These are phyloP conservation scores for Protomyces inundatus DNA, from an alignment of 1,139 yeast species.

Conservation along the genomic window DNA sequence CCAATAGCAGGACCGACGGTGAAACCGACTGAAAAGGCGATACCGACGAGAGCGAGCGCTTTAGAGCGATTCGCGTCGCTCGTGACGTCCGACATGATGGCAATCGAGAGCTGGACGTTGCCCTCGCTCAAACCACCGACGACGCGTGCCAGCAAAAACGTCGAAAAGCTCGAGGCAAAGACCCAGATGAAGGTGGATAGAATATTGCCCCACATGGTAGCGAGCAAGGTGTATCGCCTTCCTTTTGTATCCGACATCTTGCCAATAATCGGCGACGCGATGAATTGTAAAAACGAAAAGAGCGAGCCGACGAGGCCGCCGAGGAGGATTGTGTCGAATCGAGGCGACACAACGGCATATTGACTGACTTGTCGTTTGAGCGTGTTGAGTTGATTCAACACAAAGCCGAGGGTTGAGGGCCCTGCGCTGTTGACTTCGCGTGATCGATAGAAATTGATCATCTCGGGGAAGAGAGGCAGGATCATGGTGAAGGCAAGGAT, in stretches of 20 bases:
- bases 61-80: slow-evolving; percentile 22
- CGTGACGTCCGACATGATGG: slow-evolving; percentile 26
- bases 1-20: slow-evolving; percentile 27
- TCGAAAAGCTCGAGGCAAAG: slow-evolving; percentile 24
- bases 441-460: slow-evolving; percentile 21
- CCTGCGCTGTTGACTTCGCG: slow-evolving; percentile 14
- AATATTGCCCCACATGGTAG: slow-evolving; percentile 25
- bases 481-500: slow-evolving; percentile 26
- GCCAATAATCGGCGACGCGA: slow-evolving; percentile 26
- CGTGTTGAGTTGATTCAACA: slow-evolving; percentile 13
- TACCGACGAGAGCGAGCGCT: slow-evolving; percentile 25
- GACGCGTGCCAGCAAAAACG: slow-evolving; percentile 17
- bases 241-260: slow-evolving; percentile 15
- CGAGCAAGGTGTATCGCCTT: slow-evolving; percentile 14
- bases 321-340: slow-evolving; percentile 22
- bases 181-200: slow-evolving; percentile 26
- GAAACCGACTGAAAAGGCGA: slow-evolving; percentile 25
- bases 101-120: slow-evolving; percentile 25
- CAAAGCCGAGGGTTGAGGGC: slow-evolving; percentile 12
- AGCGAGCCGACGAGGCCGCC: slow-evolving; percentile 26
- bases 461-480: slow-evolving; percentile 25
- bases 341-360: slow-evolving; percentile 19
- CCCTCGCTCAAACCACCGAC: slow-evolving; percentile 27
- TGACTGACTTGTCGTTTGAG: slow-evolving; percentile 14
- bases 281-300: slow-evolving; percentile 22